Evolutionary conservation across 768 basidiomycete genomes (phyloP).

Genomic region (Leccinum disarticulatum): DNA sequence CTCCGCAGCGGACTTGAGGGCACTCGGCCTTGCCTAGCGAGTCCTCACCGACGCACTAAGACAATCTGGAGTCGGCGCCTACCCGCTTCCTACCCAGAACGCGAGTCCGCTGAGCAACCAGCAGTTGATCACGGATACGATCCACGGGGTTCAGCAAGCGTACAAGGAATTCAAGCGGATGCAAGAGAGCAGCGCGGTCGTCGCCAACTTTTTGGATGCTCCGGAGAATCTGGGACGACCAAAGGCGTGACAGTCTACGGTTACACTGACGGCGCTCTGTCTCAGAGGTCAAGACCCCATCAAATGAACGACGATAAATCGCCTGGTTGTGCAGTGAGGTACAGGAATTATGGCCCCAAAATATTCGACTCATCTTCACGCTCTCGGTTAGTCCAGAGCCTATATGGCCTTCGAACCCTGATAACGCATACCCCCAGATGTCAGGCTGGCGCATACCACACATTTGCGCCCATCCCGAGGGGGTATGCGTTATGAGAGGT

Average conservation of each 20-base stretch:
- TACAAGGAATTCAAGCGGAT: constrained; percentile 53
- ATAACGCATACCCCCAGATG: not conserved
- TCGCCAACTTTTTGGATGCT: constrained; percentile 41
- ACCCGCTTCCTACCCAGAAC: constrained; percentile 46
- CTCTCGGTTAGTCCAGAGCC: too few relatives aligned
- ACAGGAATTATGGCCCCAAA: too few relatives aligned
- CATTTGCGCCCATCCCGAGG: not conserved
- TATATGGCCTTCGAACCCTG: not conserved
- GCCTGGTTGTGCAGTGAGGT: too few relatives aligned
- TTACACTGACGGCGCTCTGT: too few relatives aligned
- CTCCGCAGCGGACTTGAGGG: constrained; percentile 43
- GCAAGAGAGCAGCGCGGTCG: constrained; percentile 58
- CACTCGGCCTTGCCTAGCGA: constrained; percentile 43
- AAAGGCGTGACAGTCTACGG: constrained; percentile 10
- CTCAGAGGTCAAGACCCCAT: not conserved
- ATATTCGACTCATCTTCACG: too few relatives aligned
- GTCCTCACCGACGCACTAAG: constrained; percentile 48
- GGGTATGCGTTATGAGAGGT: not conserved
- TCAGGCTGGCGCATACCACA: not conserved
- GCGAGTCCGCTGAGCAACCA: constrained; percentile 42
- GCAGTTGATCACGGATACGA: constrained; percentile 43
- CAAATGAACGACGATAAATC: too few relatives aligned
- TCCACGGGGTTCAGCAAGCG: constrained; percentile 41
- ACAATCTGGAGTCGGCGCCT: constrained; percentile 64
- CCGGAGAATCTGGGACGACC: constrained; percentile 25